Evolutionary conservation across 768 basidiomycete species (phyloP), one percentile per base, ranked within the genome.

Genomic region (Boletus pseudopeckii): DNA sequence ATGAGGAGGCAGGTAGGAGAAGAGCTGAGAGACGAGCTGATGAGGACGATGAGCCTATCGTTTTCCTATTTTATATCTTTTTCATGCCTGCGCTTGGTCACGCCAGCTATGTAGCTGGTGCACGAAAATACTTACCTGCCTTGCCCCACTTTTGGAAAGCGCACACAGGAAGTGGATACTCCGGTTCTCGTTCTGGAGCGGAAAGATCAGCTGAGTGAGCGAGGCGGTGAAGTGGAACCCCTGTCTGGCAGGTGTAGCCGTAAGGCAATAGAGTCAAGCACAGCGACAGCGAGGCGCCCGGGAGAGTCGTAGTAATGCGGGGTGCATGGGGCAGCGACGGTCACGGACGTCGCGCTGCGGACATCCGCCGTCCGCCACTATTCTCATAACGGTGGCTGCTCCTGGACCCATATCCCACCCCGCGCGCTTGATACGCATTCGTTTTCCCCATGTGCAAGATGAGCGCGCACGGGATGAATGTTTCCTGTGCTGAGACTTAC

Each of bases 321-420:
- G 32, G 28, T 24, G n/a, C 6, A 26, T 28, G 33, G 45, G 20
- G 32, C 43, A n/a, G 20, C 24, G 55, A 22, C 32, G 9, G n/a
- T 34, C 48, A 41, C 22, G 17, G 26, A 17, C 8, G 9, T 20
- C 32, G 43, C 3, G 26, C 36, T 9, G 38, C 10, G 38, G 14
- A 4, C 17, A 47, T 15, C 38, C n/a, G 1, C 44, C 33, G 15
- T 34, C 34, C 20, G 18, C 22, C 2, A 30, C 17, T 37, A 44
- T 62, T 62, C 41, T 50, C 52, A 60, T 48, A 40, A 33, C 32
- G 37, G 52, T 18, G 18, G 20, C 15, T 17, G 48, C 45, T 48
- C 28, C 24, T 24, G 24, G 24, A 4, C 17, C 28, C 48, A 46
- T 18, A 33, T 18, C 14, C 22, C 1, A 28, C 15, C 13, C 10